Base-by-base conservation (phyloP, 2,329 filamentous ascomycete species). In the Aureobasidium sp. region DNA sequence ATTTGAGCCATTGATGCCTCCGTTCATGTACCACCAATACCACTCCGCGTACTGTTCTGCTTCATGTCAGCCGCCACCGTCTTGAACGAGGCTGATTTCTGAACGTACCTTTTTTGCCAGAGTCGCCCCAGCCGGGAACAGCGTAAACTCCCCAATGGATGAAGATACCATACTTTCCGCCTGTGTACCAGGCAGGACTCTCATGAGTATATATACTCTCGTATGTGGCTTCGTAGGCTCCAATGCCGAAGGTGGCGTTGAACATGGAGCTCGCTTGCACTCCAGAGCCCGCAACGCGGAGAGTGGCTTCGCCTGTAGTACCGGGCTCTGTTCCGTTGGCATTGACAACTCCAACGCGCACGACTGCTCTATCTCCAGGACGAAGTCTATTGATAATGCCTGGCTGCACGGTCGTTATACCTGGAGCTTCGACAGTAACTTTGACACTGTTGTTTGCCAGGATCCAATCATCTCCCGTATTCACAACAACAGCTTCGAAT, bases 141-240 rank as follows among this genome's bases (percentile, higher is more conserved):
- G 80, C 71, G 65, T 84, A 85, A 0, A 78, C 73, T 0, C 83
- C 82, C 70, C 83, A 85, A 64, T 85, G 83, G 44, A 85, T 81
- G 67, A 86, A 85, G 41, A 85, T 85, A 0, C 83, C 83, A 64
- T 76, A 85, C 62, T 86, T 85, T 25, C 75, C 79, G 45, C 78
- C 74, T 60, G 81, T 75, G 65, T 78, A 85, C 82, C 83, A 85
- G 5, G 76, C 72, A 0, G 82, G 81, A 15, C 76, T 76, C 67
- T 79, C 77, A 56, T 78, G 76, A 51, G 70, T 67, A 56, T 76
- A 76, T 20, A 76, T 69, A 3, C 72, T 75, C n/a, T 74, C 72
- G 55, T 71, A 75, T 3, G 70, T 73, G 14, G 72, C 64, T 48
- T 75, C 68, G 61, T 74, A 74, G 3, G 63, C 44, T 6, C 64